Base-by-base conservation (phyloP, 306 rosid species). In the Castanopsis chinensis region DNA sequence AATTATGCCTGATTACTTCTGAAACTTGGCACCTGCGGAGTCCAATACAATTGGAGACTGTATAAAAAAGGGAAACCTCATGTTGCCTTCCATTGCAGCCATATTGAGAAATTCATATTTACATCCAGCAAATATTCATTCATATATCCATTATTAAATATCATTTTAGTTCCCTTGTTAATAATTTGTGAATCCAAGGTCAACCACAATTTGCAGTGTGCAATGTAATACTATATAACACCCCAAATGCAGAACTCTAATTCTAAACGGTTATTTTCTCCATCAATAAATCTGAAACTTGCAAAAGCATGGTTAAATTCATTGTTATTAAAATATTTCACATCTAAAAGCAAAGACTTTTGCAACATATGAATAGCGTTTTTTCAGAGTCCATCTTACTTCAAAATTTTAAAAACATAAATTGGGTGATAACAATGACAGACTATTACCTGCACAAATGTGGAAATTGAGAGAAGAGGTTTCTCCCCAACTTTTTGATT, bases 401-500 rank as follows among this genome's bases (percentile, higher is more conserved):
- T 14, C 49, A 80, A 72, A 73, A 67, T 32, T 79, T 60, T 72
- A 72, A 78, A 20, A 78, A 59, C 60, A 59, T 59, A 37, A 82
- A 78, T 69, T 41, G 35, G 19, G 55, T 52, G 4, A 41, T 63
- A 6, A 33, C 33, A 75, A 43, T 14, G 75, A 78, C 9, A 37
- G 65, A 33, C 20, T 69, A 67, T 70, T 87, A 96, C 99, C 99
- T 96, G 99, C 83, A 85, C 20, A 49, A 96, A 83, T 68, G 92
- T 87, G 68, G 98, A 91, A 80, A 96, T 27, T 58, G 99, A 93
- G 83, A 95, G 99, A 84, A 95, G 94, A 83, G 99, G 92, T 79
- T 91, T 96, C 91, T 96, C 99, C 87, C 99, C 99, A 64, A 96
- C 99, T 79, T 93, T 96, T 85, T 93, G 92, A 74, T 91, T 51